Evolutionary conservation across 139 green algal species (phyloP).

Genomic region (Raphidocelis subcapitata): DNA sequence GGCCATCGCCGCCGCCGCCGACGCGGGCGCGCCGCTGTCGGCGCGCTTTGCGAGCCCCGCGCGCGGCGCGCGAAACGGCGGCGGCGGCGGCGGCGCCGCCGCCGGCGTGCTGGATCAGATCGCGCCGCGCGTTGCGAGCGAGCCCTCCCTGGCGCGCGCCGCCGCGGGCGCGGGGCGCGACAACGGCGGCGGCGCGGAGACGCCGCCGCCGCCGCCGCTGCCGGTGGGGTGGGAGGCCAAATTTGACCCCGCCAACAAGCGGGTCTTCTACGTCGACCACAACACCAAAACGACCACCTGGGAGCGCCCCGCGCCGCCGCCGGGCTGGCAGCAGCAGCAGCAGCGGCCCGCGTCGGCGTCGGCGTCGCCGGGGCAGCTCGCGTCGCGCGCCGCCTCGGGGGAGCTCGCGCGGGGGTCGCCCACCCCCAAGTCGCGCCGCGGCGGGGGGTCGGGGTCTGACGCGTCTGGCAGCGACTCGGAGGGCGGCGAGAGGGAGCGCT

Average conservation of each 20-base stretch:
- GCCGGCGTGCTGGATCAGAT: background rate
- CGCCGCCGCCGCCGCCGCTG: background rate
- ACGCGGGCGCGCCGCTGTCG: background rate
- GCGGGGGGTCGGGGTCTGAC: background rate
- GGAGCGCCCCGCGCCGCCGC: slow-evolving; percentile 49
- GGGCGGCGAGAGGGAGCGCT: slow-evolving; percentile 20
- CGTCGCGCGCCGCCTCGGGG: background rate
- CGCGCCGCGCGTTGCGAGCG: background rate
- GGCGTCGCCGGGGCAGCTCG: background rate
- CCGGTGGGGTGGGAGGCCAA: slow-evolving; percentile 88
- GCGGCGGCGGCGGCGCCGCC: background rate
- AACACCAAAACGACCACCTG: slow-evolving; percentile 87
- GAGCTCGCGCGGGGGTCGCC: too few relatives aligned
- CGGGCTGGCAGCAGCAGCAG: background rate
- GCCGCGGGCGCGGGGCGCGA: background rate
- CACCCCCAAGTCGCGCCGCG: too few relatives aligned
- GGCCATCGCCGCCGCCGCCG: slow-evolving; percentile 1
- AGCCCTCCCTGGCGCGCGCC: too few relatives aligned
- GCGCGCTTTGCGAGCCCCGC: too few relatives aligned
- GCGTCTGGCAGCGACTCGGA: slow-evolving; percentile 21
- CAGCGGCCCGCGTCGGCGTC: background rate
- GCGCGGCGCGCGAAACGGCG: too few relatives aligned
- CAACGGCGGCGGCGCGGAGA: background rate
- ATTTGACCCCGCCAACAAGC: slow-evolving; percentile 68
- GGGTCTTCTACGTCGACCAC: slow-evolving; percentile 96